phyloP scores from a whole-genome alignment of 2,329 filamentous ascomycete genomes.

The Scolecobasidium constrictum region DNA sequence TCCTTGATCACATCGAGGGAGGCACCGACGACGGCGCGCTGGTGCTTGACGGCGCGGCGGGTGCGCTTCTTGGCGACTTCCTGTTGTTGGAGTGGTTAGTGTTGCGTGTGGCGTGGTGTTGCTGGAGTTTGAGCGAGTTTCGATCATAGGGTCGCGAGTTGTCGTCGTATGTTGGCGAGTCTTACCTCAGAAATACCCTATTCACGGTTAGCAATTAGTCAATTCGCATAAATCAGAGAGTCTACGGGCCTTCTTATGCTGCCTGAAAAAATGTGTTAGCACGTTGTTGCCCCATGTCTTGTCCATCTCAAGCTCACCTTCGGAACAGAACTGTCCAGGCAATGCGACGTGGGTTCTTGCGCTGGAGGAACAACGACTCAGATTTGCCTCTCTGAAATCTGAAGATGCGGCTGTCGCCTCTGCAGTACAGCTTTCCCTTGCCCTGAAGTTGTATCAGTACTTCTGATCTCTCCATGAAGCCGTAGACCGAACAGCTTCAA shows the following conservation, averaged over 20 bases:
- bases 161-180: too few relatives aligned
- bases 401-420: constrained; percentile 99
- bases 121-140: too few relatives aligned
- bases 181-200: constrained; percentile 99
- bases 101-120: too few relatives aligned
- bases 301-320: too few relatives aligned
- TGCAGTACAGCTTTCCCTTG: constrained; percentile 98
- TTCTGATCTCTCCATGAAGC: background rate
- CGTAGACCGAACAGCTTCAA: background rate
- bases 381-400: constrained; percentile 99
- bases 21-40: constrained; percentile 98
- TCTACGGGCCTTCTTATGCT: too few relatives aligned
- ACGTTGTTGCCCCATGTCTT: too few relatives aligned
- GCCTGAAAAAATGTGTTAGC: too few relatives aligned
- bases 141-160: too few relatives aligned
- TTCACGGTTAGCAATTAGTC: too few relatives aligned
- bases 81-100: constrained; percentile 36
- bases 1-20: constrained; percentile 99
- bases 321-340: constrained; percentile 97
- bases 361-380: constrained; percentile 99
- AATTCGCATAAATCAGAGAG: too few relatives aligned
- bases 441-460: background rate
- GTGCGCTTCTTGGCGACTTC: constrained; percentile 99
- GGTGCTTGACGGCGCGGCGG: constrained; percentile 94
- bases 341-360: constrained; percentile 99